Evolutionary conservation across 192 early-diverging fungal species (phyloP), one percentile per base, ranked within the genome.

Genomic region (Podila clonocystis): DNA sequence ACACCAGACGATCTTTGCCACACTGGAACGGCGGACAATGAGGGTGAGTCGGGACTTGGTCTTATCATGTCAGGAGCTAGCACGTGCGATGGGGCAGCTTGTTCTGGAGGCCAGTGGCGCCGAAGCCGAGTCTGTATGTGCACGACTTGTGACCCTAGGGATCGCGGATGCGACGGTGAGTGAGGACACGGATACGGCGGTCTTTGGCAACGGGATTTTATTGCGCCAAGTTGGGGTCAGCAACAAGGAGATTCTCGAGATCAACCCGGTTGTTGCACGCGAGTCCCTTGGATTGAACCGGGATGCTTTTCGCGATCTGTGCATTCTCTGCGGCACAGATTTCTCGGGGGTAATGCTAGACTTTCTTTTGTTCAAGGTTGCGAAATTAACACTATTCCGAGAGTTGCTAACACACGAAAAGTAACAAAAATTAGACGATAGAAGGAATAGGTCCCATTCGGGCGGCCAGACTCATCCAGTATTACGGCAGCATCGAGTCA

Each of bases 241-340:
- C 9, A 55, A 55, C 9, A 63, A 67, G 29, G 73, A 69, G 0
- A 84, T 88, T 62, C 28, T 90, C 26, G 72, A 84, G 9, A 86
- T 93, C 33, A 86, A 92, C 70, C 84, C 87, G 3, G 38, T 77
- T 22, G 52, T 69, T 31, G 90, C 87, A 11, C 72, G 75, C 33
- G 49, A 59, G 20, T 82, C 74, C 26, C 80, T 94, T 17, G 84
- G 85, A 5, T 67, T 94, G 20, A 87, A 76, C 8, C 75, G 82
- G 36, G 70, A 73, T 30, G 75, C 84, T 8, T 94, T 93, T 71
- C 63, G 91, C 8, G 92, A 95, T 70, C 29, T 95, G 61, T 93
- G 93, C 68, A 93, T 95, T 52, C 73, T 95, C 24, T 93, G 92
- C 65, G 93, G 92, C 30, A 95, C 92, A 0, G 93, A 95, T 63